phyloP scores from a whole-genome alignment of 2,329 filamentous ascomycete genomes.

The Sporothrix dimorphospora region DNA sequence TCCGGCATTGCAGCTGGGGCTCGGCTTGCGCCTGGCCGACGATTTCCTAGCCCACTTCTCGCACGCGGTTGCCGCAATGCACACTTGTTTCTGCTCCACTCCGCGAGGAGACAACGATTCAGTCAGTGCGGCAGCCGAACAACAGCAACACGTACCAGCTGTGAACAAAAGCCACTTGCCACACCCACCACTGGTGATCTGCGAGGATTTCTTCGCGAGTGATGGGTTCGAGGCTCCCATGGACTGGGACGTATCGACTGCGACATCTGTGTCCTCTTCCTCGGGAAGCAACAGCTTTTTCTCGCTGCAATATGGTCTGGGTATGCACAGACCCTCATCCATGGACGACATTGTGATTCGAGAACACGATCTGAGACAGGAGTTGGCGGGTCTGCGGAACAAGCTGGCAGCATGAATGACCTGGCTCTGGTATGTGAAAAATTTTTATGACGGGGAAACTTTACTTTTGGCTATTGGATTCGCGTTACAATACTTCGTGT shows the following conservation, averaged over 20 bases:
- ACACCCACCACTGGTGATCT: slow-evolving; percentile 25
- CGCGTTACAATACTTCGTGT: background rate
- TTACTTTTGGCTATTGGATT: background rate
- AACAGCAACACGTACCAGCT: background rate
- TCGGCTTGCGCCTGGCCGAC: slow-evolving; percentile 49
- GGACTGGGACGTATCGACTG: slow-evolving; percentile 19
- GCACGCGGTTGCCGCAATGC: background rate
- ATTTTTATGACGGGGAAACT: background rate
- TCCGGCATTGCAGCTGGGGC: slow-evolving; percentile 47
- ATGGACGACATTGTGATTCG: slow-evolving; percentile 2
- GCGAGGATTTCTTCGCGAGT: background rate
- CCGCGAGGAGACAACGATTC: background rate
- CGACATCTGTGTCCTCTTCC: background rate
- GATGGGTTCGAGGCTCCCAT: background rate
- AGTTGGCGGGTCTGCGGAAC: slow-evolving; percentile 24
- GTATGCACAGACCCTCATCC: background rate
- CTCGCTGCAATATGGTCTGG: background rate
- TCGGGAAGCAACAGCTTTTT: background rate
- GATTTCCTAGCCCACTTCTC: slow-evolving; percentile 45
- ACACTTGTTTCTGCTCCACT: slow-evolving; percentile 7
- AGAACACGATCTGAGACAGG: slow-evolving; percentile 27
- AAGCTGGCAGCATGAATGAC: background rate
- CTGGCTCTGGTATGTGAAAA: background rate
- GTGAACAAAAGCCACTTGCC: background rate
- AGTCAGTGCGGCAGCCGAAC: background rate